Percentiles rank a stretch among this genome's conserved stretches.
These are phyloP conservation scores for Tranzscheliella williamsii DNA, from an alignment of 1,284 basidiomycete species.

Conservation along the genomic window DNA sequence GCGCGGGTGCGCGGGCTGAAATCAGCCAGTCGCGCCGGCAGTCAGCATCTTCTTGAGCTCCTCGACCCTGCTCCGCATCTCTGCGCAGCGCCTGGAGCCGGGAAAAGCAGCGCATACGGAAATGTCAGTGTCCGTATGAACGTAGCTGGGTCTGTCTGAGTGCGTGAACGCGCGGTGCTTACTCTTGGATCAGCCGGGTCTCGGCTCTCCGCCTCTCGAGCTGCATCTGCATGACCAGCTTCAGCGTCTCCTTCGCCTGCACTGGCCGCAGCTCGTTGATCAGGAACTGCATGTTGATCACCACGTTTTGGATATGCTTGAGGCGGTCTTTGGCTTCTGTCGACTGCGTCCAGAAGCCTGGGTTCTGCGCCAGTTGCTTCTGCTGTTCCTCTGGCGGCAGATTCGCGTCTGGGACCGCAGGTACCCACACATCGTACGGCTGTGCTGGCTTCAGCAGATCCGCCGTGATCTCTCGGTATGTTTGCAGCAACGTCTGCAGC, in stretches of 20 bases:
- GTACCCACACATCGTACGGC: slow-evolving; percentile 46
- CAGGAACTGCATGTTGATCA: slow-evolving; percentile 57
- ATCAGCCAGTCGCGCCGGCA: too few relatives aligned
- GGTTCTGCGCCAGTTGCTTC: slow-evolving; percentile 21
- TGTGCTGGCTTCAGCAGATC: slow-evolving; percentile 49
- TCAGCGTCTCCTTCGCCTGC: slow-evolving; percentile 51
- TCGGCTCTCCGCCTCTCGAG: slow-evolving; percentile 42
- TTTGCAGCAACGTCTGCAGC: slow-evolving; percentile 58
- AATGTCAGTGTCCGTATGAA: too few relatives aligned
- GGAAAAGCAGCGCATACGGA: too few relatives aligned
- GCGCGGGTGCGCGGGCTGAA: too few relatives aligned
- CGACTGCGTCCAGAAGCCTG: slow-evolving; percentile 37
- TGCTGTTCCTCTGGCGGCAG: slow-evolving; percentile 20
- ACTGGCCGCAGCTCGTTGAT: slow-evolving; percentile 55
- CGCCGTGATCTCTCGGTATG: slow-evolving; percentile 47
- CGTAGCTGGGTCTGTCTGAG: too few relatives aligned
- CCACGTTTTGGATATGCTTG: slow-evolving; percentile 52
- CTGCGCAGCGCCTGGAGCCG: background rate
- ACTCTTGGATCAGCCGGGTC: slow-evolving; percentile 38
- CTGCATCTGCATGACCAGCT: slow-evolving; percentile 44
- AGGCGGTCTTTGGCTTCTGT: slow-evolving; percentile 47
- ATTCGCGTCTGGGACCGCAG: slow-evolving; percentile 24
- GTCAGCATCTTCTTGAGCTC: background rate
- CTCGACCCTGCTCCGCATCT: background rate
- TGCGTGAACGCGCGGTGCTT: slow-evolving; percentile 7